Evolutionary conservation across 208 protist species (phyloP), one percentile per base, ranked within the genome.

Genomic region (Herpetomonas samuelpessoai): DNA sequence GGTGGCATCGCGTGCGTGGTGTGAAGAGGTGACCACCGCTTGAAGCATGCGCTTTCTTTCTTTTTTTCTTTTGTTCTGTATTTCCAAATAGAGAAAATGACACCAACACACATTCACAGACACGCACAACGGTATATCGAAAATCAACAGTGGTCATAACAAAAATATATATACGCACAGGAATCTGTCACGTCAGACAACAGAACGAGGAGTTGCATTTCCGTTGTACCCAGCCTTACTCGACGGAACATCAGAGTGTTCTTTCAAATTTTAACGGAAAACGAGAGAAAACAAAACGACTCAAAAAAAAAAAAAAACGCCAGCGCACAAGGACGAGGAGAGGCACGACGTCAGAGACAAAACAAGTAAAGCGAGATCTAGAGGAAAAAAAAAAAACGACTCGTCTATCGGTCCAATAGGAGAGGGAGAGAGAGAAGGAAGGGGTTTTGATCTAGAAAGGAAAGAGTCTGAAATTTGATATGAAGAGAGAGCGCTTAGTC

Each of bases 111-210:
- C 7, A 55, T n/a, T 26, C 22, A 73, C 28, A 38, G n/a, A n/a
- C n/a, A n/a, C n/a, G n/a, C n/a, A n/a, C n/a, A n/a, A n/a, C n/a
- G n/a, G n/a, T n/a, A n/a, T 51, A 25, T n/a, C 2, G 26, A 59
- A 63, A 28, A 71, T 67, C 29, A 62, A 41, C 46, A 58, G 57
- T 67, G 30, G 28, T 24, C 9, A 76, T 6, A 44, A 58, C 54
- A 39, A 31, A 60, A 49, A 27, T 49, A 27, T 30, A 24, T 60
- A 16, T 48, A 60, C 24, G 35, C 24, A 27, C 12, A 48, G 35
- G 54, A 41, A n/a, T n/a, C n/a, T n/a, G n/a, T n/a, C n/a, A n/a
- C n/a, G n/a, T n/a, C n/a, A n/a, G n/a, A n/a, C n/a, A n/a, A n/a
- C n/a, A n/a, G n/a, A n/a, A n/a, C n/a, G n/a, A n/a, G n/a, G n/a